These are phyloP conservation scores for Taxawa tesnikishii DNA, from an alignment of 2,329 filamentous ascomycete genomes.

Conservation along the genomic window DNA sequence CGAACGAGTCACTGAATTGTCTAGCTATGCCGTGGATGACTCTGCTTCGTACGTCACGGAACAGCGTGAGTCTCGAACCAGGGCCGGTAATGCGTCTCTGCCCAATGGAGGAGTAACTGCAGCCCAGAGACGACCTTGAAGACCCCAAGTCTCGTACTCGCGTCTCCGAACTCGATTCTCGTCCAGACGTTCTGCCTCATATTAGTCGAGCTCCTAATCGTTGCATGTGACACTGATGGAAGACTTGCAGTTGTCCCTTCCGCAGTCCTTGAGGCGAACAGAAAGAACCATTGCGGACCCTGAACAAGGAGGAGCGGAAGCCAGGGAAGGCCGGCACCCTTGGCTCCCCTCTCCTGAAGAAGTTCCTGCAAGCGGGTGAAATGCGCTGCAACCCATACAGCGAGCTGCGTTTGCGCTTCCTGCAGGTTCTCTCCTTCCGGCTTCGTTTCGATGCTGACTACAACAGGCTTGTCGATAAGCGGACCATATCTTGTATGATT, in stretches of 20 bases:
- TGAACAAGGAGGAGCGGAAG: background rate
- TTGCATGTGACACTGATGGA: too few species aligned
- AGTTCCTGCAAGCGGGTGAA: background rate
- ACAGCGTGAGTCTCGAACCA: constrained; percentile 1
- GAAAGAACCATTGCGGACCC: constrained; percentile 1
- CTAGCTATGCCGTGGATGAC: too few species aligned
- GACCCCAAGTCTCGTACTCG: background rate
- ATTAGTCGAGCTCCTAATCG: too few species aligned
- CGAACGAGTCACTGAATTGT: too few species aligned
- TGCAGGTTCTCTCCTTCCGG: background rate
- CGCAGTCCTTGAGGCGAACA: background rate
- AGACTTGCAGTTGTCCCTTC: too few species aligned
- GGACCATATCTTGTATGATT: background rate
- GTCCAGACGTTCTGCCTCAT: background rate
- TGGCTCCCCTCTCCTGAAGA: too few species aligned
- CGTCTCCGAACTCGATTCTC: background rate
- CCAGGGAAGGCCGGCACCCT: background rate
- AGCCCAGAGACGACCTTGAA: constrained; percentile 1
- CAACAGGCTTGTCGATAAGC: constrained; percentile 2
- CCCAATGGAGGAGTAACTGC: constrained; percentile 2
- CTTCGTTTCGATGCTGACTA: constrained; percentile 3
- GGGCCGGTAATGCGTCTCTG: constrained; percentile 1
- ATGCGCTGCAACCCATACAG: constrained; percentile 2
- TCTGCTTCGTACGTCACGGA: background rate
- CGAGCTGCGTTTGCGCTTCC: constrained; percentile 1